These are phyloP conservation scores for Kuraishia hungarica DNA, from an alignment of 805 yeast species.

Conservation along the genomic window DNA sequence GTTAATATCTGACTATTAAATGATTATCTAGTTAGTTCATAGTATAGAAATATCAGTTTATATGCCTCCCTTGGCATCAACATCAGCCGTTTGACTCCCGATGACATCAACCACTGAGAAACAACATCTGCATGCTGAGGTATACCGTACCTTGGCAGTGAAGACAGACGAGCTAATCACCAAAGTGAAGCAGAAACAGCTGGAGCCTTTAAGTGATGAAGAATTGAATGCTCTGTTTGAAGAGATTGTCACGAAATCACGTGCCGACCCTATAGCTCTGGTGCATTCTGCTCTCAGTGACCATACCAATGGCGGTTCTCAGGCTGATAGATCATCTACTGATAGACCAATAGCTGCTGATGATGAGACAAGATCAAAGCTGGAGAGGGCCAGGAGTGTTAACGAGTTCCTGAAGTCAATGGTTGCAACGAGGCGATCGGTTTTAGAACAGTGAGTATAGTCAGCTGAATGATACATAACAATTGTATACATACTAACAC, in stretches of 20 bases:
- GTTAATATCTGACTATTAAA: no score
- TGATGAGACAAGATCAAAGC: neutral
- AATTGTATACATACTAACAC: neutral
- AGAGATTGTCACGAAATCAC: neutral
- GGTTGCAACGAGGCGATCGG: slow-evolving; percentile 3
- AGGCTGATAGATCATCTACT: neutral
- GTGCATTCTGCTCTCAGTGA: neutral
- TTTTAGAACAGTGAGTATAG: slow-evolving; percentile 5
- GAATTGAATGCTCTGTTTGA: neutral
- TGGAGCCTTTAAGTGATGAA: neutral
- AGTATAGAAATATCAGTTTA: no score
- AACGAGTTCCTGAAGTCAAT: slow-evolving; percentile 4
- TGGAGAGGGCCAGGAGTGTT: slow-evolving; percentile 1
- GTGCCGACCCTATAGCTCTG: neutral
- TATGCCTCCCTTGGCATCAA: no score
- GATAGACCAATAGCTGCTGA: no score
- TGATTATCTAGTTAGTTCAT: no score
- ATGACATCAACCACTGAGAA: neutral
- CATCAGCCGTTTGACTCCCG: no score
- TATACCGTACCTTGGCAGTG: slow-evolving; percentile 22
- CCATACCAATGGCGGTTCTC: neutral
- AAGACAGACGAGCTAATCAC: slow-evolving; percentile 23
- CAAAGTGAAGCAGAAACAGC: slow-evolving; percentile 5
- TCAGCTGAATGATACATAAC: neutral
- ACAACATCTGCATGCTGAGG: slow-evolving; percentile 15